Evolutionary conservation across 2,329 filamentous ascomycete genomes (phyloP), one percentile per base, ranked within the genome.

Genomic region (Hypomyces perniciosus): DNA sequence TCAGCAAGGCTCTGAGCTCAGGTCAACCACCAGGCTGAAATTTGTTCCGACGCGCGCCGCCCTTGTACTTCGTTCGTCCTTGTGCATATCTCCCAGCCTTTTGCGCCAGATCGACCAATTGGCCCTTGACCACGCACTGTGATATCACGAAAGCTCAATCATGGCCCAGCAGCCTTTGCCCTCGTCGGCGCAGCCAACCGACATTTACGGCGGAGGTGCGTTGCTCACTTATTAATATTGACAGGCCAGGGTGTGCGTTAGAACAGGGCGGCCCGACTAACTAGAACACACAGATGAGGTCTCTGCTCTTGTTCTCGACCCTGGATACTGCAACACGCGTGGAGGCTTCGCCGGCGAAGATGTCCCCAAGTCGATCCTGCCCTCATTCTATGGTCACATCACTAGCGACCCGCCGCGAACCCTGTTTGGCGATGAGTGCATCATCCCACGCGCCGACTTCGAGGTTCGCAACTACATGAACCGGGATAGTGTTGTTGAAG

Each of bases 311-410:
- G 89, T 99, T 35, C 88, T 99, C 65, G 93, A 99, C 66, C 88
- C 93, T 3, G 93, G 95, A 55, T 96, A 90, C 73, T 89, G 88
- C 65, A 86, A 84, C 60, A 91, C 88, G 38, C 90, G 95, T 71
- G 93, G 91, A 54, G 93, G 93, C 52, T 99, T 97, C 65, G 95
- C 95, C 9, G 93, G 95, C 65, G 95, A 99, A 80, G 93, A 99
- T 72, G 86, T 90, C 1, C 93, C 93, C 60, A 97, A 97, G 75
- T 90, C 89, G 30, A 84, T 97, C 51, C 80, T 95, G 52, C 91
- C 92, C 29, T 93, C 90, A 41, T 90, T 87, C 73, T 99, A 99
- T 72, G 91, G 88, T 49, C 73, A 78, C 63, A 62, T 78, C 49
- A 77, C 68, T 56, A 62, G 61, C 58, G 67, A 71, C 49, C 58